Base-by-base conservation (phyloP, 352 stramenopile species). In the Globisporangium paddicum region DNA sequence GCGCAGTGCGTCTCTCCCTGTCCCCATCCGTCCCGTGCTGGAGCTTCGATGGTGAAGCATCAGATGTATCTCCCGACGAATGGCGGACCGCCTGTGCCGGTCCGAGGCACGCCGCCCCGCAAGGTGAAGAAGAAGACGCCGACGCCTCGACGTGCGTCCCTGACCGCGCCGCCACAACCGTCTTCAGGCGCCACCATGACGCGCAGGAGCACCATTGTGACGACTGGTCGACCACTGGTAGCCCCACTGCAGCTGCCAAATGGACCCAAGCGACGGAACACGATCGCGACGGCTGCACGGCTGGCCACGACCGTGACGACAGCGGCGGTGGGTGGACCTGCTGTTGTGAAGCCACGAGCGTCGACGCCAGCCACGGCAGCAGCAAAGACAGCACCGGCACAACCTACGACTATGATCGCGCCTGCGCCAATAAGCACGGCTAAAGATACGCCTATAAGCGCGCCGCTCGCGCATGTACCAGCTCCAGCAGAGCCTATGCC, bases 61-160 rank as follows among this genome's bases (percentile, higher is more conserved):
- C 46, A 53, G 25, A 28, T 53, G 46, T 53, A 53, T 26, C 46
- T 38, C 13, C 46, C 46, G 46, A 3, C 35, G 26, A 25, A 53
- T 14, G 46, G 46, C 14, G 46, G 46, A 1, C 26, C 46, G 23
- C 46, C 46, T 13, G 46, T 53, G 46, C 13, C 25, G 25, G 19
- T 53, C 10, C 46, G 46, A 18, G 46, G 25, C 46, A 53, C 46
- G 46, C 46, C 46, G 14, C 26, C 25, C 25, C 46, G 46, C 25
- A 53, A 53, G 11, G 46, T 25, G 23, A 53, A 53, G 46, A 53
- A 16, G 46, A 37, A 5, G 18, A 25, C 46, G 46, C 46, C 11
- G 13, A 32, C 9, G 18, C 25, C 46, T 5, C 4, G 26, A 25
- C 25, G 13, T 14, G 25, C 26, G 46, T 16, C 16, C 19, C 46